These are phyloP conservation scores for Taxawa tesnikishii DNA, from an alignment of 2,329 filamentous ascomycete genomes.

Conservation along the genomic window DNA sequence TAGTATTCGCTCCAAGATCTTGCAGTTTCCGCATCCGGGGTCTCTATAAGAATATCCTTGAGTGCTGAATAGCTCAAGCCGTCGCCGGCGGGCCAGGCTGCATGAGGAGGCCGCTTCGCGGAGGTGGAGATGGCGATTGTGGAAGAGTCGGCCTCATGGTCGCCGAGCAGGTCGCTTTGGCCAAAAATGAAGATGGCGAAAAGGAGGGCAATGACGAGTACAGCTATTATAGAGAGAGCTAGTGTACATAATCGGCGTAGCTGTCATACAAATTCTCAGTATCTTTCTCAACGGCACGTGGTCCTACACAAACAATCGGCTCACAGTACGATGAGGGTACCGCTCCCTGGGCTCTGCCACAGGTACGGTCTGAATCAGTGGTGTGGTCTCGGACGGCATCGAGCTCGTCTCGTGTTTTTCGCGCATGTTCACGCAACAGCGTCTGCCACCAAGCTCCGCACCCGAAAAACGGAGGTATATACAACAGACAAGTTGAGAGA, in stretches of 20 bases:
- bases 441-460: too few relatives aligned
- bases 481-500: too few relatives aligned
- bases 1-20: conserved; percentile 39
- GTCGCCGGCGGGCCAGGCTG: conserved; percentile 27
- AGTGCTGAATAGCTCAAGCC: conserved; percentile 43
- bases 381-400: conserved; percentile 47
- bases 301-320: conserved; percentile 1
- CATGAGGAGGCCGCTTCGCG: conserved; percentile 17
- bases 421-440: conserved; percentile 1
- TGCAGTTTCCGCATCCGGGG: conserved; percentile 40
- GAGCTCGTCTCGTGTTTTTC: conserved; percentile 16
- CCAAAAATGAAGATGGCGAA: conserved; percentile 25
- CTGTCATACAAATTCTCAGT: conserved; percentile 9
- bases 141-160: conserved; percentile 13
- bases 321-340: conserved; percentile 37
- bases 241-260: conserved; percentile 56
- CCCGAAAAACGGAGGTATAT: too few relatives aligned
- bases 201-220: conserved; percentile 24
- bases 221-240: conserved; percentile 27
- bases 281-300: neutral
- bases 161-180: conserved; percentile 19
- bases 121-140: conserved; percentile 8
- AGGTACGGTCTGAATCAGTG: conserved; percentile 52
- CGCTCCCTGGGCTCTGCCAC: conserved; percentile 28
- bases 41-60: conserved; percentile 39